Conservation (phyloP, 495 filamentous ascomycete species). For the Xeromyces bisporus region DNA sequence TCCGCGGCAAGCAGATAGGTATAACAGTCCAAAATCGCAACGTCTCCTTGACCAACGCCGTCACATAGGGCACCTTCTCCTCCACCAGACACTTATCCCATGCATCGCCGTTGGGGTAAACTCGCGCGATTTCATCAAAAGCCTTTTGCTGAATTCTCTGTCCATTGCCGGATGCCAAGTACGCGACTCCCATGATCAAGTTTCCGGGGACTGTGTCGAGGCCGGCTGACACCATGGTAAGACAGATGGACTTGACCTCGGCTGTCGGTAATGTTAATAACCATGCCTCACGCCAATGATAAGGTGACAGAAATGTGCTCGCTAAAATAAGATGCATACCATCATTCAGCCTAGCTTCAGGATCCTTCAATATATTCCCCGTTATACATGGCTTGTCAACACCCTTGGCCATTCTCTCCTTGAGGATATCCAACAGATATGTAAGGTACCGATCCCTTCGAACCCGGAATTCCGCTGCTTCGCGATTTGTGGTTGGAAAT, state of each 20-base stretch:
- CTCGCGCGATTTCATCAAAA: slow-evolving; percentile 43
- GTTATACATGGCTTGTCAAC: slow-evolving; percentile 56
- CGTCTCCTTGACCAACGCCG: slow-evolving; percentile 51
- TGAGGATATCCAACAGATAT: slow-evolving; percentile 40
- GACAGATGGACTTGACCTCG: slow-evolving; percentile 54
- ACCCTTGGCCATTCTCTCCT: slow-evolving; percentile 39
- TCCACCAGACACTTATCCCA: slow-evolving; percentile 49
- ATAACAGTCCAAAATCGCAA: slow-evolving; percentile 61
- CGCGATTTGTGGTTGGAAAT: slow-evolving; percentile 34
- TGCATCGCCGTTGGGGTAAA: slow-evolving; percentile 46
- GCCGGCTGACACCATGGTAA: slow-evolving; percentile 60
- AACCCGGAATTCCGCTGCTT: slow-evolving; percentile 36
- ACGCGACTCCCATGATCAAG: slow-evolving; percentile 55
- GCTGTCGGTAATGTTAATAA: slow-evolving; percentile 18
- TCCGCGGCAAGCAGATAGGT: slow-evolving; percentile 51
- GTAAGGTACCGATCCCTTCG: slow-evolving; percentile 41
- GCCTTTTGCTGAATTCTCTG: slow-evolving; percentile 47
- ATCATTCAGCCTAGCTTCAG: slow-evolving; percentile 44
- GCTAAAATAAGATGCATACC: too few species aligned
- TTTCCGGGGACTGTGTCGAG: slow-evolving; percentile 55
- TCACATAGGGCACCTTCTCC: slow-evolving; percentile 55
- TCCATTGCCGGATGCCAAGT: slow-evolving; percentile 43
- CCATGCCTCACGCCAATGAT: too few species aligned
- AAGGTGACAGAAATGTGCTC: too few species aligned
- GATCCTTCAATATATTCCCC: slow-evolving; percentile 50